These are phyloP conservation scores for Rubia yunnanensis DNA, from an alignment of 257 asterid species.

Conservation along the genomic window DNA sequence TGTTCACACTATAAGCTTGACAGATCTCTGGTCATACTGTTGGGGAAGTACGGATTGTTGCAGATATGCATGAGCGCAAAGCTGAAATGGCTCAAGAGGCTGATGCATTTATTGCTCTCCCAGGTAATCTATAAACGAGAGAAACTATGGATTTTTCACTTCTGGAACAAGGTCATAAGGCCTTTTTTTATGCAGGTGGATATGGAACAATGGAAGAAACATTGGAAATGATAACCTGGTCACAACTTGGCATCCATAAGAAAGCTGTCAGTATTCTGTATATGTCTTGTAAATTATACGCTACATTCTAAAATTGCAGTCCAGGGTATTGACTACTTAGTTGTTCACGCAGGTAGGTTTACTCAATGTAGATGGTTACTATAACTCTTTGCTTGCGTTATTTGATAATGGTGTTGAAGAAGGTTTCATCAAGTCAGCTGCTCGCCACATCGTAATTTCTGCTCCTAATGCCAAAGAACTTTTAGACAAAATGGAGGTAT, in stretches of 20 bases:
- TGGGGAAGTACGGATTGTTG: constrained; percentile 83
- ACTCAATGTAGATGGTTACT: constrained; percentile 94
- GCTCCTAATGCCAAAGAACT: constrained; percentile 83
- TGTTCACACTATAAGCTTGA: constrained; percentile 13
- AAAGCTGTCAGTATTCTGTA: constrained; percentile 56
- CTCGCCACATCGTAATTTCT: constrained; percentile 79
- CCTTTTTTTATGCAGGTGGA: constrained; percentile 53
- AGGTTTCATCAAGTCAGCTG: constrained; percentile 88
- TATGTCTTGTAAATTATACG: neutral
- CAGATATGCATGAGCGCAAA: constrained; percentile 98
- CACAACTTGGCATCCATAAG: constrained; percentile 91
- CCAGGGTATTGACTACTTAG: constrained; percentile 9
- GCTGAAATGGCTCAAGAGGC: constrained; percentile 92
- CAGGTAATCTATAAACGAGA: constrained; percentile 39
- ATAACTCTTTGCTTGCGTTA: constrained; percentile 62
- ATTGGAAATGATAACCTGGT: constrained; percentile 98
- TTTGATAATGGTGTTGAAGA: constrained; percentile 95
- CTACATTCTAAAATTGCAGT: neutral
- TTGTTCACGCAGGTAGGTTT: constrained; percentile 66
- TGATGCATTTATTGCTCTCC: constrained; percentile 96
- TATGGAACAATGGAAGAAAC: constrained; percentile 98
- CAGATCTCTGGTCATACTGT: constrained; percentile 94
- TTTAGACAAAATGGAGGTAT: constrained; percentile 82
- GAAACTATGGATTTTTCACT: neutral
- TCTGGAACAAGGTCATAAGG: neutral